Percentiles rank a stretch among this genome's conserved stretches.
Evolutionary conservation across 352 stramenopile genomes (phyloP).

Genomic region (Pythium vanterpoolii): DNA sequence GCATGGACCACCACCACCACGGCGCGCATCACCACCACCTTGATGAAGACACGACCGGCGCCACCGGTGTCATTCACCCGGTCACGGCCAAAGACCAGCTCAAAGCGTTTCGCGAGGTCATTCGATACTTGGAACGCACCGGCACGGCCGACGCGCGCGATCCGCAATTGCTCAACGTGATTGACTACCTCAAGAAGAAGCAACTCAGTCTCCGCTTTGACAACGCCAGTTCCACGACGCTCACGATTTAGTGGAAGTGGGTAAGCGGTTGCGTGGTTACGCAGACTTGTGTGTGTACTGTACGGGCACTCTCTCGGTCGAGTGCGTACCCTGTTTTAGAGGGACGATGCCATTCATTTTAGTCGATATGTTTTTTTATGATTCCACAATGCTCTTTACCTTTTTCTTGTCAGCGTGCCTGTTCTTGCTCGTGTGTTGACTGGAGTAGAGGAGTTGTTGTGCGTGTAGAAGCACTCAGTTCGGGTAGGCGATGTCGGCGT

Average conservation of each 20-base stretch:
- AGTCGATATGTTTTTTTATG: not conserved
- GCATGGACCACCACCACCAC: slow-evolving; percentile 23
- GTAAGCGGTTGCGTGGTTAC: not conserved
- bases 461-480: not conserved
- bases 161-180: slow-evolving; percentile 68
- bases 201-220: slow-evolving; percentile 84
- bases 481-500: not conserved
- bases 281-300: not conserved
- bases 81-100: slow-evolving; percentile 77
- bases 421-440: not conserved
- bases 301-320: not conserved
- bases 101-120: slow-evolving; percentile 84
- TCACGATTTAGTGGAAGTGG: slow-evolving; percentile 71
- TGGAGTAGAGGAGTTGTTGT: not conserved
- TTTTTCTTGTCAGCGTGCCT: not conserved
- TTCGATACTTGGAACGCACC: slow-evolving; percentile 80
- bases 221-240: slow-evolving; percentile 77
- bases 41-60: slow-evolving; percentile 33
- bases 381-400: not conserved
- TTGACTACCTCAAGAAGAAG: slow-evolving; percentile 89
- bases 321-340: not conserved
- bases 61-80: slow-evolving; percentile 25
- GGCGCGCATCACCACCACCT: slow-evolving; percentile 25
- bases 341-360: not conserved
- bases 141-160: slow-evolving; percentile 61